Evolutionary conservation across 2,329 filamentous ascomycete genomes (phyloP).

Genomic region (Zymoseptoria crescenta): DNA sequence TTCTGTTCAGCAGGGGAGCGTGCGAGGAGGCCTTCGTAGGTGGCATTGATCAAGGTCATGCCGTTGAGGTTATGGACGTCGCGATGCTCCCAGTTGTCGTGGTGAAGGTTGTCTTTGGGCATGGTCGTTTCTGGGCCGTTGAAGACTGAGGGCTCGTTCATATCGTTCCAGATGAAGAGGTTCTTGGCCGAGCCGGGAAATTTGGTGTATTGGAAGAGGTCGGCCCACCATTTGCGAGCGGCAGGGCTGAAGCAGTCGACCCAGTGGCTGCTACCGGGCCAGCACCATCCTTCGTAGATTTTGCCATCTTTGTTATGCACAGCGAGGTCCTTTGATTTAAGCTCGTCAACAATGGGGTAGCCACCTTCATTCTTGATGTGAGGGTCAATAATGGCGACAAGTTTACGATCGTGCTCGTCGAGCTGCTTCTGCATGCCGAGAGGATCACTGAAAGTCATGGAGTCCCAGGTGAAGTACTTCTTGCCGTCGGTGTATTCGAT

Average conservation of each 20-base stretch:
- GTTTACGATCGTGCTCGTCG: constrained; percentile 74
- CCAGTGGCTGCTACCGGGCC: constrained; percentile 96
- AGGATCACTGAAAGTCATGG: constrained; percentile 78
- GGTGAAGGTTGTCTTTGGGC: constrained; percentile 95
- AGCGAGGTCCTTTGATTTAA: constrained; percentile 76
- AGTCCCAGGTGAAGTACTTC: constrained; percentile 98
- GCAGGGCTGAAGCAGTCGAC: constrained; percentile 93
- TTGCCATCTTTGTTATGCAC: constrained; percentile 85
- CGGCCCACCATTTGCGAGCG: constrained; percentile 83
- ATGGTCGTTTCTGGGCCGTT: constrained; percentile 97
- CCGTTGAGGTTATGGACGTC: constrained; percentile 95
- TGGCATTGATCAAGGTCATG: constrained; percentile 91
- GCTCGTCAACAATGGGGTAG: constrained; percentile 69
- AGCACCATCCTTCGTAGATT: constrained; percentile 95
- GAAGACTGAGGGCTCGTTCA: constrained; percentile 99
- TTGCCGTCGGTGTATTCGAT: constrained; percentile 96
- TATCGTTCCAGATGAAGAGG: constrained; percentile 96
- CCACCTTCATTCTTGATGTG: constrained; percentile 89
- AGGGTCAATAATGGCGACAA: constrained; percentile 91
- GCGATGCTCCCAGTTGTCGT: constrained; percentile 89
- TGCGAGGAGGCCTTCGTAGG: constrained; percentile 72
- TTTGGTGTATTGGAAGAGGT: constrained; percentile 74
- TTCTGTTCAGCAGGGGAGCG: constrained; percentile 74
- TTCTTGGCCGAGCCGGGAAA: constrained; percentile 85
- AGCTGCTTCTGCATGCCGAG: constrained; percentile 82